Evolutionary conservation across 75 land plant genomes (phyloP).

Genomic region (Azolla pinnata): DNA sequence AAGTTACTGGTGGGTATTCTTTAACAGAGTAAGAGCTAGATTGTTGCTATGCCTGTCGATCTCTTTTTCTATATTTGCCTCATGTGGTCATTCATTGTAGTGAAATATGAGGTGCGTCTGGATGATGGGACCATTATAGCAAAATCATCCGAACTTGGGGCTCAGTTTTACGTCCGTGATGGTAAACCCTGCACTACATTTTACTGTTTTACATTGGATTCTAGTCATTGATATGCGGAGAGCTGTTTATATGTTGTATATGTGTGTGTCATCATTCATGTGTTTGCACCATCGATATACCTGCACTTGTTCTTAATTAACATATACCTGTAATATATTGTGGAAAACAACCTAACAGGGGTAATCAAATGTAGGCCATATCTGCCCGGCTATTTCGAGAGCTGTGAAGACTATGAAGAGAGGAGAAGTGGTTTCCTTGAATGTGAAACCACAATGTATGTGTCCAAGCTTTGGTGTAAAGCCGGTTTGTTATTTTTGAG

Average conservation of each 20-base stretch:
- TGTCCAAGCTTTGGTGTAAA: neutral
- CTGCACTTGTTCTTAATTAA: too few relatives aligned
- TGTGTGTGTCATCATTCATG: too few relatives aligned
- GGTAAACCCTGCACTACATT: constrained; percentile 22
- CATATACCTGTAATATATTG: too few relatives aligned
- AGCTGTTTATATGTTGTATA: too few relatives aligned
- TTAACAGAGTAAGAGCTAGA: neutral
- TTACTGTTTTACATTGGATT: too few relatives aligned
- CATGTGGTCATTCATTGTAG: constrained; percentile 25
- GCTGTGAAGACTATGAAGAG: constrained; percentile 86
- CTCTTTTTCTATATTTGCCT: too few relatives aligned
- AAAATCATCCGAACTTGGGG: constrained; percentile 57
- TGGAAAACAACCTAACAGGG: too few relatives aligned
- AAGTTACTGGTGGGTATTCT: constrained; percentile 44
- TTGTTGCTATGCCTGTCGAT: neutral
- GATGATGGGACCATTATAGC: constrained; percentile 71
- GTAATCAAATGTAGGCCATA: constrained; percentile 33
- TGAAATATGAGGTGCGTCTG: constrained; percentile 61
- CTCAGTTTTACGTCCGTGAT: constrained; percentile 64
- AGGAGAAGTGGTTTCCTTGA: constrained; percentile 47
- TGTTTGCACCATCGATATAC: too few relatives aligned
- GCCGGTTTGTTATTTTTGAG: neutral
- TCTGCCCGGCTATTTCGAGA: constrained; percentile 62
- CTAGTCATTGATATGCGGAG: too few relatives aligned
- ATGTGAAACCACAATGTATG: constrained; percentile 81